Evolutionary conservation across 345 rosid genomes (phyloP).

Genomic region (Bretschneidera sinensis): DNA sequence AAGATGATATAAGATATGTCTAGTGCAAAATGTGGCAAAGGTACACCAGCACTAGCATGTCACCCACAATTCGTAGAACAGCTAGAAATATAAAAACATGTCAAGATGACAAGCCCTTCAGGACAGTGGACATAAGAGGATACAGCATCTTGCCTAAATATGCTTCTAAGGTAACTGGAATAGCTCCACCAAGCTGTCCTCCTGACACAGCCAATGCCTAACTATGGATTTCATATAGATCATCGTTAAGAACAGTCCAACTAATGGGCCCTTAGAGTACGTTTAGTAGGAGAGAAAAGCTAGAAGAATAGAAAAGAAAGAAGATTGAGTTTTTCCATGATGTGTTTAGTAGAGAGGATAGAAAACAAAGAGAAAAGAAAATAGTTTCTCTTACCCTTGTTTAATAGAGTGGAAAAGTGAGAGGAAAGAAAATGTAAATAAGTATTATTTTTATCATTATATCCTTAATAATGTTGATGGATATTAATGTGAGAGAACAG

Average conservation of each 20-base stretch:
- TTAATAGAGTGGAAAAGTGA: no score
- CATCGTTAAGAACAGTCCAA: neutral
- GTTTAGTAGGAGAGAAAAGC: no score
- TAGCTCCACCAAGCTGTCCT: neutral
- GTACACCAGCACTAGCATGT: neutral
- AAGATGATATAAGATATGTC: neutral
- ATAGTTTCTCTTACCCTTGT: no score
- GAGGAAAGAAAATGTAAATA: no score
- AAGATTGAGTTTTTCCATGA: no score
- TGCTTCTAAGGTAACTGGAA: neutral
- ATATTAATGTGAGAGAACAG: no score
- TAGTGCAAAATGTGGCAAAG: neutral
- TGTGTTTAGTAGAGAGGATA: no score
- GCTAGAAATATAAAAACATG: neutral
- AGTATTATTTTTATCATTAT: no score
- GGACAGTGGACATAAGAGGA: neutral
- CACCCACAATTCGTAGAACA: no score
- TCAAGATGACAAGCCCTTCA: slow-evolving; percentile 9
- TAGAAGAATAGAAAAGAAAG: no score
- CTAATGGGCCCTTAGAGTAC: neutral
- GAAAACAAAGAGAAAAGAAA: no score
- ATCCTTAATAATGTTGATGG: no score
- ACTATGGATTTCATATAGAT: neutral
- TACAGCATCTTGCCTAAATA: neutral
- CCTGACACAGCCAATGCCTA: neutral